These are phyloP conservation scores for Pisolithus marmoratus DNA, from an alignment of 768 basidiomycete genomes.

Conservation along the genomic window DNA sequence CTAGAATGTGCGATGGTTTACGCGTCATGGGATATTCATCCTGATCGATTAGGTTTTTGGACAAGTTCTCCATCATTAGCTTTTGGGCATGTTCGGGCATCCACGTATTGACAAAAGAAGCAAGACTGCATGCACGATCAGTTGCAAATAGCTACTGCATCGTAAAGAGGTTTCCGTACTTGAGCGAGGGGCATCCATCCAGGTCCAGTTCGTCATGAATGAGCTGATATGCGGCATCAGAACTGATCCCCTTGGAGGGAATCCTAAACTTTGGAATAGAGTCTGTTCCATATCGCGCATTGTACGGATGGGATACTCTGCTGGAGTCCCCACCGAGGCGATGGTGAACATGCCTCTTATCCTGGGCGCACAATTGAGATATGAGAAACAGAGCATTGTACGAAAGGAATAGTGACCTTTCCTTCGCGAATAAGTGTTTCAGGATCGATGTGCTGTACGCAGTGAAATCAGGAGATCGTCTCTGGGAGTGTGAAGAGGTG, in stretches of 20 bases:
- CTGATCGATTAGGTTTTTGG: constrained; percentile 64
- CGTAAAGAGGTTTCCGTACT: constrained; percentile 18
- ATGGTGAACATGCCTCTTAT: constrained; percentile 36
- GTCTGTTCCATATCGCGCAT: constrained; percentile 59
- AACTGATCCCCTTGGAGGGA: constrained; percentile 52
- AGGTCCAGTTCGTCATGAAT: constrained; percentile 60
- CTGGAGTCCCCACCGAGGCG: constrained; percentile 29
- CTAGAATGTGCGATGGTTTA: constrained; percentile 9
- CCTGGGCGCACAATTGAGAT: constrained; percentile 27
- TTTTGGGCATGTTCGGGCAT: constrained; percentile 48
- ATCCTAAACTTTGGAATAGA: constrained; percentile 67
- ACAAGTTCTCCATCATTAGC: constrained; percentile 59
- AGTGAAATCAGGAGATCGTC: constrained; percentile 1
- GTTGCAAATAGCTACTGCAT: background rate
- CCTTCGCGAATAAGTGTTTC: constrained; percentile 57
- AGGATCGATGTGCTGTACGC: constrained; percentile 56
- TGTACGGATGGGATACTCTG: constrained; percentile 42
- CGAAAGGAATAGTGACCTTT: constrained; percentile 32
- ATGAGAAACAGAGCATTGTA: background rate
- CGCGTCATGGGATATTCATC: constrained; percentile 65
- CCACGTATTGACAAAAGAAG: constrained; percentile 65
- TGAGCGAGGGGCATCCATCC: constrained; percentile 51
- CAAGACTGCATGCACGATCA: constrained; percentile 32
- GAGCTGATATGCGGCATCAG: constrained; percentile 49
- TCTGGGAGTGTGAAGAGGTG: background rate